Conservation (phyloP, 78 protist species). For the Dictyostelium citrinum region DNA sequence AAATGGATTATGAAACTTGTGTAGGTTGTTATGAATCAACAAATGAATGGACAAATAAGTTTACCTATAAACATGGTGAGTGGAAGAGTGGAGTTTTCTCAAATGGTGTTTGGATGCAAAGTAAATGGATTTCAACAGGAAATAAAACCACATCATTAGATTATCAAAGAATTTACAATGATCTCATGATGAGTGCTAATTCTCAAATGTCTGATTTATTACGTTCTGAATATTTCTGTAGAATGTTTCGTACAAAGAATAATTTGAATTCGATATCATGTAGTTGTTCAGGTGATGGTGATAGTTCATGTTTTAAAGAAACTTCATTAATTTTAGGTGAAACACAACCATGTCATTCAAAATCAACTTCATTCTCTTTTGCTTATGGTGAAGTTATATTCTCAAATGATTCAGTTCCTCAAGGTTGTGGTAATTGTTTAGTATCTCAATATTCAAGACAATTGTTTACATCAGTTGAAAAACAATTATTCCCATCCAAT, state of each 20-base stretch:
- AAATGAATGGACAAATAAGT: constrained; percentile 19
- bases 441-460: constrained; percentile 18
- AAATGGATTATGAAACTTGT: constrained; percentile 4
- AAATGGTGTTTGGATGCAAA: not conserved
- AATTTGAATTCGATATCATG: constrained; percentile 21
- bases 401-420: not conserved
- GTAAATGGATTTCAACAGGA: not conserved
- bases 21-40: not conserved
- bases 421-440: constrained; percentile 8
- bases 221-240: constrained; percentile 31
- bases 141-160: not conserved
- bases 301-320: constrained; percentile 7
- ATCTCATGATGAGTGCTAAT: not conserved
- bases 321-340: constrained; percentile 5
- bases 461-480: not conserved
- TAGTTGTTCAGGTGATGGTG: constrained; percentile 10
- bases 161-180: not conserved
- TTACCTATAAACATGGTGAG: not conserved
- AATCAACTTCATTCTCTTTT: not conserved
- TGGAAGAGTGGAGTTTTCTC: not conserved
- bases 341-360: not conserved
- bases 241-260: constrained; percentile 7
- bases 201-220: not conserved
- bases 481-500: not conserved
- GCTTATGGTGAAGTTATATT: not conserved